Conservation (phyloP, 2,329 filamentous ascomycete genomes). For the Apiospora phragmitis region DNA sequence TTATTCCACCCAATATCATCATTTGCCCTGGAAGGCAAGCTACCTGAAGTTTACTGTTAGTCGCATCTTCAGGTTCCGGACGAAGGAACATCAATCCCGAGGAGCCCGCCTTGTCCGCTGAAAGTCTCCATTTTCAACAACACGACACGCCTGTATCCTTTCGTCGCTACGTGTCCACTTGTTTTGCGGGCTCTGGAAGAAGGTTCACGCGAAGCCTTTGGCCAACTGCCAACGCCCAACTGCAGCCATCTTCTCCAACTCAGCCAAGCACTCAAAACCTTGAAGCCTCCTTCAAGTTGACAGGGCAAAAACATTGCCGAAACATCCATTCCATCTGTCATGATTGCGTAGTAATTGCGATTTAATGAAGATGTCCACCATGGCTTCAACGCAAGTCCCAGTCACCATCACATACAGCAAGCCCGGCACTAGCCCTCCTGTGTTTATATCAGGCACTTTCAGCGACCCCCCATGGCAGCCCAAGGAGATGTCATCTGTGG, state of each 20-base stretch:
- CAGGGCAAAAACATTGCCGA: neutral
- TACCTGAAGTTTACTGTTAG: neutral
- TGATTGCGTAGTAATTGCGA: conserved; percentile 5
- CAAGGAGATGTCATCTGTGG: conserved; percentile 62
- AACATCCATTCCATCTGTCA: neutral
- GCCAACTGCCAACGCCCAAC: neutral
- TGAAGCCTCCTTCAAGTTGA: neutral
- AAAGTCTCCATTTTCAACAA: neutral
- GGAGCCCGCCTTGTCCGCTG: neutral
- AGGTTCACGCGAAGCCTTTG: neutral
- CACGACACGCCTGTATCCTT: neutral
- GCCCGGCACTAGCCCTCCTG: conserved; percentile 61
- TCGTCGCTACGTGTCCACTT: neutral
- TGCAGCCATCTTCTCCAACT: neutral
- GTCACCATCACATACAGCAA: conserved; percentile 63
- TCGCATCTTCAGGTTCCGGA: neutral
- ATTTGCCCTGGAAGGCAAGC: neutral
- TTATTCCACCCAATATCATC: neutral
- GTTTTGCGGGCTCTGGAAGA: neutral
- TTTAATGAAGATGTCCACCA: neutral
- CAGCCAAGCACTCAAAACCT: neutral
- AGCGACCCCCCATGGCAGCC: conserved; percentile 60
- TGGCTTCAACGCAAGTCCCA: conserved; percentile 30
- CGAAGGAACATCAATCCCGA: neutral
- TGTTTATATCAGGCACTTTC: conserved; percentile 71